Percentiles rank a stretch among this genome's conserved stretches.
phyloP scores from a whole-genome alignment of 2,329 filamentous ascomycete species.

The Nigrograna mackinnonii region DNA sequence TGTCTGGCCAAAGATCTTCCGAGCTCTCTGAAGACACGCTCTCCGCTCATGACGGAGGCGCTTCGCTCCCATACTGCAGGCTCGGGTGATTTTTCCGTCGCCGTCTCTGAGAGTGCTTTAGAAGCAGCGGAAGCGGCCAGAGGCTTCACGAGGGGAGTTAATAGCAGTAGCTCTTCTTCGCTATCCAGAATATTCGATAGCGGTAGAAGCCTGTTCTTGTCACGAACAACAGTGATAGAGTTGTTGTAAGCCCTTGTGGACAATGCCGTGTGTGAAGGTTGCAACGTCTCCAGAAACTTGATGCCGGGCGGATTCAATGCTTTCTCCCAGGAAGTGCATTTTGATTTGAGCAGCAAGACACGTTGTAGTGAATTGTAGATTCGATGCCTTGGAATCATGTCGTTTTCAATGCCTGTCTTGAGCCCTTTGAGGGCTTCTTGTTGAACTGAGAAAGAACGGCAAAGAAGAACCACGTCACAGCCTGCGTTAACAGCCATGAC shows the following conservation, averaged over 20 bases:
- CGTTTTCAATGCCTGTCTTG: conserved; percentile 86
- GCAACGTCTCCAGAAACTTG: conserved; percentile 75
- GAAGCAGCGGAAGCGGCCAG: conserved; percentile 87
- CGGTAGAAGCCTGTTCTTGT: conserved; percentile 83
- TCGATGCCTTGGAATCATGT: conserved; percentile 79
- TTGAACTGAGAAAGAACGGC: conserved; percentile 84
- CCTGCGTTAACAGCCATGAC: conserved; percentile 98
- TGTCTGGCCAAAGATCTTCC: conserved; percentile 86
- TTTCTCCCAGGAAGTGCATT: conserved; percentile 87
- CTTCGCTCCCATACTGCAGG: conserved; percentile 60
- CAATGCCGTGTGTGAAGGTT: conserved; percentile 78
- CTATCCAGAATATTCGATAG: conserved; percentile 79
- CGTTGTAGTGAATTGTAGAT: conserved; percentile 80
- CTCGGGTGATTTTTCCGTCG: conserved; percentile 57
- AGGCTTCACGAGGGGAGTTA: conserved; percentile 89
- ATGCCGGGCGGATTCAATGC: conserved; percentile 87
- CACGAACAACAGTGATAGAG: conserved; percentile 89
- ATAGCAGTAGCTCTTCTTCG: conserved; percentile 84
- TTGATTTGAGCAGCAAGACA: conserved; percentile 78
- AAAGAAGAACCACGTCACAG: conserved; percentile 88
- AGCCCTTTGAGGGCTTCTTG: conserved; percentile 89
- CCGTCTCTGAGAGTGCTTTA: conserved; percentile 68
- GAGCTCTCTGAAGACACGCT: conserved; percentile 88
- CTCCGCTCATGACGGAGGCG: conserved; percentile 80
- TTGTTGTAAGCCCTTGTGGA: conserved; percentile 87